Base-by-base conservation (phyloP, 148 eudicot genomes). In the Polygonum maritimum region DNA sequence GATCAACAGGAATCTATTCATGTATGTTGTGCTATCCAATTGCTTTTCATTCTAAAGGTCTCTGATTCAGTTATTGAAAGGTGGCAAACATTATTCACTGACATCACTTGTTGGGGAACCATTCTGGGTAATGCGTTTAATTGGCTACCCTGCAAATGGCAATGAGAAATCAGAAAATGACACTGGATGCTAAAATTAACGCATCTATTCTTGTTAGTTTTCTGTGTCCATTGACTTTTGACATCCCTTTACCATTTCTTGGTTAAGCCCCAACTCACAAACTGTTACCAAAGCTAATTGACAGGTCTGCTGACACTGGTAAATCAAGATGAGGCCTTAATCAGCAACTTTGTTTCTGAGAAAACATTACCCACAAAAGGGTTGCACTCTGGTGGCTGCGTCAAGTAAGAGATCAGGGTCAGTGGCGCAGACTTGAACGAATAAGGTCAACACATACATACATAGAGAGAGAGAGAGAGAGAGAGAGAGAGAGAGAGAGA, bases 1-100 rank as follows among this genome's bases (percentile, higher is more conserved):
- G 98, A 95, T 80, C 87, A 75, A 84, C 98, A 95, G 49, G 97
- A 95, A 82, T 97, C 98, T 74, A 95, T 95, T 78, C 97, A 95
- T 84, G 98, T 95, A 85, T 72, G 92, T 80, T 79, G 60, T 76
- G 31, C 13, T 78, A 41, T 71, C 78, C 38, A 26, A 26, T 44
- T 80, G 47, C 47, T 72, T 80, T 65, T 55, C 15, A 69, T 44
- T 26, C 19, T 38, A 6, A 67, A 67, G 19, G 45, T 36, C 71
- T 67, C 44, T 35, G 8, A 15, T 14, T 13, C 21, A 10, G 38
- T 15, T 62, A 31, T 16, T 12, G 35, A 60, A 38, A 26, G 63
- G 31, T 6, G 35, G 33, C 35, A 19, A 13, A 57, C 21, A 19
- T 57, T 22, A 8, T 57, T 57, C 2, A 10, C 13, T 57, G 33